These are phyloP conservation scores for Drechslerella coelobrocha DNA, from an alignment of 2,329 filamentous ascomycete genomes.

Conservation along the genomic window DNA sequence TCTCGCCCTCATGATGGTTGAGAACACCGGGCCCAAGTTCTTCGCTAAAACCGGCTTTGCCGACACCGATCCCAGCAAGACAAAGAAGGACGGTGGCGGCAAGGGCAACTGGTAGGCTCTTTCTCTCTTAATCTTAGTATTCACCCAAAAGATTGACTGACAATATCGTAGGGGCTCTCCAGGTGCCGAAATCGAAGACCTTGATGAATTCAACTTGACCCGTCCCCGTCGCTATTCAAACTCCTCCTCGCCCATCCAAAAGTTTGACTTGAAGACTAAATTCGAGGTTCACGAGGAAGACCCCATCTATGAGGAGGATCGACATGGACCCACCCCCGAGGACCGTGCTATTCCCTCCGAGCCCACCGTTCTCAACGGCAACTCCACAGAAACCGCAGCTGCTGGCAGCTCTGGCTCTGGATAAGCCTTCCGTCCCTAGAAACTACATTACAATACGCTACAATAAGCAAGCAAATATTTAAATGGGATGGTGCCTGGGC, in stretches of 20 bases:
- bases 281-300: constrained; percentile 90
- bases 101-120: constrained; percentile 86
- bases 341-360: constrained; percentile 3
- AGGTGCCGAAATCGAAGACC: constrained; percentile 78
- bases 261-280: constrained; percentile 85
- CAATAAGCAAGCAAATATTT: neutral
- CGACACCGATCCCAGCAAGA: constrained; percentile 85
- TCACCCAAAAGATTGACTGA: neutral
- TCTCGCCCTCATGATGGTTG: constrained; percentile 72
- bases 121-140: constrained; percentile 3
- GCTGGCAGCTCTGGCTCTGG: constrained; percentile 32
- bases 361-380: constrained; percentile 8
- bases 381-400: constrained; percentile 16
- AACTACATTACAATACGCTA: neutral
- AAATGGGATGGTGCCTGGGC: neutral
- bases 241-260: constrained; percentile 75
- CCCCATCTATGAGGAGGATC: constrained; percentile 85
- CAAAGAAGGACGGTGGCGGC: constrained; percentile 94
- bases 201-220: constrained; percentile 78
- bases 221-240: constrained; percentile 92
- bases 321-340: constrained; percentile 67
- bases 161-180: constrained; percentile 73
- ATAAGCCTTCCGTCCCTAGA: constrained; percentile 38
- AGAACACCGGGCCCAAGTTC: constrained; percentile 84
- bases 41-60: constrained; percentile 86